Evolutionary conservation across 345 rosid species (phyloP), one percentile per base, ranked within the genome.

Genomic region (Gossypium raimondii): DNA sequence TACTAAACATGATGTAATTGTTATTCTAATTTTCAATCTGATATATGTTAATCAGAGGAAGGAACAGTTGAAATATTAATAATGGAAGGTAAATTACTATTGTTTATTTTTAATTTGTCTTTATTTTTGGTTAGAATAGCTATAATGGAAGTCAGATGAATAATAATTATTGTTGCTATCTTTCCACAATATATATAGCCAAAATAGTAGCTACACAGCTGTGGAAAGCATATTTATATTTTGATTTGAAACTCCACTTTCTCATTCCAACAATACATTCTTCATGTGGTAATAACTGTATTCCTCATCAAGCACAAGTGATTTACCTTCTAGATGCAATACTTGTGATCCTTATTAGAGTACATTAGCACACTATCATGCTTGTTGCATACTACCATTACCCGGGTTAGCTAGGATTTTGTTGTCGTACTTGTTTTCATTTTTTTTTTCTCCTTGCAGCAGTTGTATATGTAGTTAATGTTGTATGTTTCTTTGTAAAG

Each of bases 401-500:
- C 14, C 29, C 17, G 73, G 60, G 25, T 17, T 9, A 52, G 22
- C 25, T 52, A 27, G 14, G 44, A 27, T 17, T 10, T 0, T 50
- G 20, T 27, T 16, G 16, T 27, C 48, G 45, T 50, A 25, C 12
- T 41, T 69, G 14, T 9, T 25, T 67, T 66, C n/a, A 24, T 45
- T 74, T 67, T 57, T 67, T 57, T 29, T 0, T 60, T 34, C 20
- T 9, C 41, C 34, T 45, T 7, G 0, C 47, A 9, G 22, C 20
- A 43, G 9, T 24, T 68, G 12, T 50, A 12, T 45, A 57, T 47
- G 29, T 52, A n/a, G 48, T 53, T 72, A 47, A 52, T 59, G 64
- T 70, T 82, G 38, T 71, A 18, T 69, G 27, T 60, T 67, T 59
- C 62, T 67, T 64, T 75, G 76, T 82, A 72, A 73, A 94, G 98